Base-by-base conservation (phyloP, 2,329 filamentous ascomycete species). In the Alternaria arbusti region DNA sequence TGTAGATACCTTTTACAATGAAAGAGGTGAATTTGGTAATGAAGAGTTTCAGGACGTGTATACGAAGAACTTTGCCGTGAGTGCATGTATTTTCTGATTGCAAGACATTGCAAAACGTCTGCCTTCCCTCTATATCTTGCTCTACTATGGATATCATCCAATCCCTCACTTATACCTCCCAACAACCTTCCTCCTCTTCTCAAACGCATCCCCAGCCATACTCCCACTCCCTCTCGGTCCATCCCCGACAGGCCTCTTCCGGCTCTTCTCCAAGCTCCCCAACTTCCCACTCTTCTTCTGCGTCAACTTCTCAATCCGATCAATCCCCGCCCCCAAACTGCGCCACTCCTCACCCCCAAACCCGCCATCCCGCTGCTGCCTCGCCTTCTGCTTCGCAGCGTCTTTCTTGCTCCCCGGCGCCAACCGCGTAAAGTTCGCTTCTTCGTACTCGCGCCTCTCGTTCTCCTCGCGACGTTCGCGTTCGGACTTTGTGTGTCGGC, bases 321-420 rank as follows among this genome's bases (percentile, higher is more conserved):
- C 93, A 55, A 94, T 88, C 8, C 94, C 93, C 77, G 94, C 90
- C 60, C 92, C 93, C 47, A 99, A 83, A 25, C 91, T 90, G 67
- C 90, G 88, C 93, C 94, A 98, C 77, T 98, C 96, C 81, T 98
- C 96, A 55, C 96, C 96, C 65, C 95, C 95, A 82, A 92, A 97
- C 80, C 85, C 89, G 36, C 79, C 78, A 40, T 80, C 78, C 17
- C 80, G 51, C 23, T 61, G 79, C 46, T 78, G 80, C 4, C 79
- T 61, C 4, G 59, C 83, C 28, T 83, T 83, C 77, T 87, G 89
- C 83, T 91, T 90, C 51, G 88, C 86, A 62, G 84, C 83, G 6
- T 97, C 94, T 83, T 97, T 97, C 86, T 97, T 98, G 82, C 89
- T 92, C 79, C 92, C 88, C 73, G 89, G 90, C 12, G 95, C 94